Base-by-base conservation (phyloP, 306 rosid species). In the Sphenostylis stenocarpa region DNA sequence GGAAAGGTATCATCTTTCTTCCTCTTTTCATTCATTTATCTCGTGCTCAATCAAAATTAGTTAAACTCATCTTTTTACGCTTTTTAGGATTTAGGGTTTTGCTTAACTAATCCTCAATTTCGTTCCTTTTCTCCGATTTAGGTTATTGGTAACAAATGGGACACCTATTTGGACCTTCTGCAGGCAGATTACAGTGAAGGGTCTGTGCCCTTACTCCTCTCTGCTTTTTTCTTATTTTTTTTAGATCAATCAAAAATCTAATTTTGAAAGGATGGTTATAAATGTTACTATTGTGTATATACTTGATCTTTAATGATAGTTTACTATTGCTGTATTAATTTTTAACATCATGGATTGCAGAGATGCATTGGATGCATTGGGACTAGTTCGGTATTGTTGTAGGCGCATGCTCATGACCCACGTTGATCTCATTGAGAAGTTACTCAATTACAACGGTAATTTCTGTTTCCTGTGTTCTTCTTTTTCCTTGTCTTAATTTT, bases 101-200 rank as follows among this genome's bases (percentile, higher is more conserved):
- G 51, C 0, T 68, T 67, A 24, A 5, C 41, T 71, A 5, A 70
- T 28, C 29, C 43, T 39, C 8, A 33, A 1, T 44, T 47, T 75
- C 45, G 38, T 55, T 33, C 58, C 0, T 26, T 72, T 72, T 80
- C 19, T 63, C 43, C 36, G 16, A 8, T 85, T 36, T 79, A 90
- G 98, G 96, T 95, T 36, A 92, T 95, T 47, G 98, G 96, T 67
- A 90, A 95, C 92, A 95, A 95, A 78, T 95, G 98, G 97, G 98
- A 95, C 43, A 44, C 87, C 5, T 95, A 95, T 77, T 89, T 95
- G 29, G 97, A 95, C 68, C 96, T 95, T 86, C 87, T 92, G 28
- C 97, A 95, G 67, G 85, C 97, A 0, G 98, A 95, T 72, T 95
- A 92, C 68, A 62, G 85, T 19, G 98, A 95, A 90, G 98, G 97